Percentiles rank a stretch among this genome's conserved stretches.
These are phyloP conservation scores for Aurantiochytrium sp. DNA, from an alignment of 108 stramenopile species.

Conservation along the genomic window DNA sequence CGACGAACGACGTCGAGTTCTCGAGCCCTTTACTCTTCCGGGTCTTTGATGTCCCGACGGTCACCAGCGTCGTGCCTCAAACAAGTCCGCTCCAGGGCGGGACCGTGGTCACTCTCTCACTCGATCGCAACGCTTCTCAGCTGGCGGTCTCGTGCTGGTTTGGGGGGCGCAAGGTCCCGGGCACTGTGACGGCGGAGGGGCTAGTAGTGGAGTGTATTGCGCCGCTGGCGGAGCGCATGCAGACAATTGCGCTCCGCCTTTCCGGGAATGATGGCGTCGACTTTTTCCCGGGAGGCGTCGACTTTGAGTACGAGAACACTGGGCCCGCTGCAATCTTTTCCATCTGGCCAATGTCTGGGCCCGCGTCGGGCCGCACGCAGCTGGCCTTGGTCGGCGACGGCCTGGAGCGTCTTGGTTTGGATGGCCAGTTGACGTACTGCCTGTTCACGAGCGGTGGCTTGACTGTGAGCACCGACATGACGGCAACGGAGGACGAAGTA, in stretches of 20 bases:
- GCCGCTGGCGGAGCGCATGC: neutral
- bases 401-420: neutral
- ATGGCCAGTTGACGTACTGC: neutral
- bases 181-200: neutral
- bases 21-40: neutral
- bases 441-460: neutral
- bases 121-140: neutral
- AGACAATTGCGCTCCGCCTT: neutral
- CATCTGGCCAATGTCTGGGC: neutral
- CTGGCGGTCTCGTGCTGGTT: neutral
- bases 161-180: neutral
- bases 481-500: neutral
- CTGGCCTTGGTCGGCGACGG: neutral
- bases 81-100: neutral
- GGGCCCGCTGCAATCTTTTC: neutral
- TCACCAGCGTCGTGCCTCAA: neutral
- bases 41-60: neutral
- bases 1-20: neutral
- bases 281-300: neutral
- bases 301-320: neutral
- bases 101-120: neutral
- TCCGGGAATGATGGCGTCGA: neutral
- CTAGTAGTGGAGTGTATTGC: neutral
- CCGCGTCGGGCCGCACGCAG: neutral
- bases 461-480: neutral